Percentiles rank a stretch among this genome's conserved stretches.
phyloP scores from a whole-genome alignment of 805 yeast species.

The Candida taoyuanica region DNA sequence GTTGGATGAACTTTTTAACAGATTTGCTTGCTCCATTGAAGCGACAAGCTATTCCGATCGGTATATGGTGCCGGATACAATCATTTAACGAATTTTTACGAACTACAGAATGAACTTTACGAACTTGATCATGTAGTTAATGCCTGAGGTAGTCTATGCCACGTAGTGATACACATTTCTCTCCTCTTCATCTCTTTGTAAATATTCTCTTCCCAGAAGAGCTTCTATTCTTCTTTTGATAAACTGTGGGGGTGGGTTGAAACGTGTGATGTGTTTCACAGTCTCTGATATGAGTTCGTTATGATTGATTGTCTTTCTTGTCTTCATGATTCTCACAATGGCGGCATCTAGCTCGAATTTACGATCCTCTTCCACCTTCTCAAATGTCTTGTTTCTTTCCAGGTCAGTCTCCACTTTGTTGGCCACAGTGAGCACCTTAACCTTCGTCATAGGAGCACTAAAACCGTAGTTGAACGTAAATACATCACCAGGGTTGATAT shows the following conservation, averaged over 20 bases:
- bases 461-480: conserved; percentile 68
- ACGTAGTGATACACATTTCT: conserved; percentile 59
- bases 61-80: too few relatives aligned
- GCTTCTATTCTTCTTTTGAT: conserved; percentile 73
- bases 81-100: too few relatives aligned
- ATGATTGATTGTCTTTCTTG: conserved; percentile 56
- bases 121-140: not conserved
- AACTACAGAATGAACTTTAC: too few relatives aligned
- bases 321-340: conserved; percentile 82
- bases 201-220: conserved; percentile 74
- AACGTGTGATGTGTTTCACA: conserved; percentile 57
- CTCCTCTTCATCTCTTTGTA: conserved; percentile 64
- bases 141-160: conserved; percentile 35
- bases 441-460: conserved; percentile 59
- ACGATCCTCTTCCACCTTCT: conserved; percentile 58
- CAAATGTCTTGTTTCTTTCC: conserved; percentile 40
- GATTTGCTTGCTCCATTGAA: conserved; percentile 9
- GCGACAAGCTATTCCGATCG: conserved; percentile 1
- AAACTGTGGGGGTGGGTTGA: conserved; percentile 61
- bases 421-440: conserved; percentile 65
- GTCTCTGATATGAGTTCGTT: conserved; percentile 65
- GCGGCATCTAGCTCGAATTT: conserved; percentile 76
- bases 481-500: conserved; percentile 55
- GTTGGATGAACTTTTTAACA: conserved; percentile 9
- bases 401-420: conserved; percentile 45